These are phyloP conservation scores for Solanum virginianum DNA, from an alignment of 257 asterid genomes.

Conservation along the genomic window DNA sequence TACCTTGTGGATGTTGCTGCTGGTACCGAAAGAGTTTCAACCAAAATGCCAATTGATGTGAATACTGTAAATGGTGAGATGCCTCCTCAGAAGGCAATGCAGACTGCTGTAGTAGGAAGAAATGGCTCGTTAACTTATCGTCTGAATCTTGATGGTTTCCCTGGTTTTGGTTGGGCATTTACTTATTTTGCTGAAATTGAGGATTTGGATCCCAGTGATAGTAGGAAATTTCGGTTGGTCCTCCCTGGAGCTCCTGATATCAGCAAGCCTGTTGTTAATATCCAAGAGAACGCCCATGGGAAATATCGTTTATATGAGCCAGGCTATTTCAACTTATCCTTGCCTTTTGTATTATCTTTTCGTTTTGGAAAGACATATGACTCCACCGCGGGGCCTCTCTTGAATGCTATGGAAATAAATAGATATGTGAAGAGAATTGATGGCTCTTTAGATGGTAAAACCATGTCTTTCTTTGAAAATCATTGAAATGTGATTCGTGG, in stretches of 20 bases:
- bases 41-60: slow-evolving; percentile 60
- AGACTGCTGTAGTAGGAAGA: slow-evolving; percentile 98
- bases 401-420: slow-evolving; percentile 91
- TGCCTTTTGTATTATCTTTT: slow-evolving; percentile 79
- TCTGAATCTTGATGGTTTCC: slow-evolving; percentile 90
- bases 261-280: slow-evolving; percentile 71
- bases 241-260: slow-evolving; percentile 67
- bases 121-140: slow-evolving; percentile 84
- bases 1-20: slow-evolving; percentile 94
- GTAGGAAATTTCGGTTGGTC: slow-evolving; percentile 63
- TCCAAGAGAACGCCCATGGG: slow-evolving; percentile 93
- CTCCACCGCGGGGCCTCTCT: slow-evolving; percentile 78
- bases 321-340: slow-evolving; percentile 66
- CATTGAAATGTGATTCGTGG: neutral
- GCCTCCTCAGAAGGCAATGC: slow-evolving; percentile 95
- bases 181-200: slow-evolving; percentile 88
- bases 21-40: slow-evolving; percentile 78
- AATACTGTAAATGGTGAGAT: slow-evolving; percentile 27
- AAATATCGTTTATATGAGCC: slow-evolving; percentile 85
- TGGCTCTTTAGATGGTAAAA: slow-evolving; percentile 81
- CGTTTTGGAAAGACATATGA: slow-evolving; percentile 68
- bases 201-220: slow-evolving; percentile 45
- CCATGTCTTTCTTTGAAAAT: neutral
- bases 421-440: slow-evolving; percentile 59
- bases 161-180: slow-evolving; percentile 90